Percentiles rank a stretch among this genome's conserved stretches.
These are phyloP conservation scores for Conidiobolus incongruus DNA, from an alignment of 371 early-diverging fungal species.

Conservation along the genomic window DNA sequence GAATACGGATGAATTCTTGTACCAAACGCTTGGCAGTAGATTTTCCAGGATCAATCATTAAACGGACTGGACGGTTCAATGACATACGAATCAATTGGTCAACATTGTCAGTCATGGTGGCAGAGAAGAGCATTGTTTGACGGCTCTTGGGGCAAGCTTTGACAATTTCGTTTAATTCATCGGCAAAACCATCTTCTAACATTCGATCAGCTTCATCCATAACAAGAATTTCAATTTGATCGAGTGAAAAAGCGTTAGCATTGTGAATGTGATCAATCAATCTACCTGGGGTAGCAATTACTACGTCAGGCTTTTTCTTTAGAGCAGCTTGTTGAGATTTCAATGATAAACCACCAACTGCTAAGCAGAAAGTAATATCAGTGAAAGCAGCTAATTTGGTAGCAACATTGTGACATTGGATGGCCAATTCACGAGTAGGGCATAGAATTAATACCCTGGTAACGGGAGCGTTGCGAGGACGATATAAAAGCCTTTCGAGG, in stretches of 20 bases:
- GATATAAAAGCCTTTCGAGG: slow-evolving; percentile 79
- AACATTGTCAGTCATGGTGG: slow-evolving; percentile 99
- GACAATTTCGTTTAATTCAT: slow-evolving; percentile 90
- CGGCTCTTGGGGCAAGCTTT: slow-evolving; percentile 69
- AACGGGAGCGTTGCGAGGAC: slow-evolving; percentile 51
- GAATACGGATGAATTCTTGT: slow-evolving; percentile 94
- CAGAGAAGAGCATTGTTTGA: slow-evolving; percentile 98
- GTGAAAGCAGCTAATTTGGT: slow-evolving; percentile 90
- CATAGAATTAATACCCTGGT: slow-evolving; percentile 91
- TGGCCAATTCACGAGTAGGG: slow-evolving; percentile 94
- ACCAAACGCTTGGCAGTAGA: slow-evolving; percentile 52
- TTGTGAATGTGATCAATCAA: slow-evolving; percentile 89
- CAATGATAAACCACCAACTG: slow-evolving; percentile 97
- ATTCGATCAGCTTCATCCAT: slow-evolving; percentile 99
- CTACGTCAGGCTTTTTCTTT: slow-evolving; percentile 70
- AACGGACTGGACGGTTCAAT: slow-evolving; percentile 64
- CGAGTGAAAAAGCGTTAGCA: slow-evolving; percentile 66
- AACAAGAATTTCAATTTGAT: slow-evolving; percentile 87
- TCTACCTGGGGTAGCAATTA: slow-evolving; percentile 96
- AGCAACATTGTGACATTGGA: slow-evolving; percentile 88
- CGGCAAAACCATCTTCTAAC: slow-evolving; percentile 98
- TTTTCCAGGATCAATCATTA: slow-evolving; percentile 68
- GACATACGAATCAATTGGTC: slow-evolving; percentile 87
- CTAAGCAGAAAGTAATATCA: slow-evolving; percentile 57
- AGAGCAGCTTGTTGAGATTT: slow-evolving; percentile 78